Evolutionary conservation across 208 protist species (phyloP), one percentile per base, ranked within the genome.

Genomic region (Phytomonas sp.): DNA sequence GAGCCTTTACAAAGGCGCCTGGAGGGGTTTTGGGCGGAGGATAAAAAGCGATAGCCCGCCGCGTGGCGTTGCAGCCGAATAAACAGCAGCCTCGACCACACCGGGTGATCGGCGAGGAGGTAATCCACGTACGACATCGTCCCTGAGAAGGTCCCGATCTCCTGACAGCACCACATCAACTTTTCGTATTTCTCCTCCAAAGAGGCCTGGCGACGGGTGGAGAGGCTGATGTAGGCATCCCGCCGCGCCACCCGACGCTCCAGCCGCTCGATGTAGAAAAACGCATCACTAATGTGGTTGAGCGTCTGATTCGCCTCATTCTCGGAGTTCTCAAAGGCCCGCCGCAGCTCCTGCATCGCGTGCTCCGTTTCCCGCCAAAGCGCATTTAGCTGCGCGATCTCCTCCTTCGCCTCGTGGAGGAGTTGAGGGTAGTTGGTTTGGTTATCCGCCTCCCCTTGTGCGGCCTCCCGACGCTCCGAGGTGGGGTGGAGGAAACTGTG

Each of bases 151-250:
- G 74, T 82, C 59, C 85, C 80, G n/a, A 94, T 59, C 72, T 96
- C 91, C 46, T 87, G 62, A 30, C 82, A 76, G 73, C 86, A 92
- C 91, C 88, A 94, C 79, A 90, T 83, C 20, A 96, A 74, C 73
- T 96, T 96, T 67, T 91, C 84, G 70, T 94, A 94, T 76, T 93
- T 93, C 70, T 96, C 87, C 73, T 95, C 83, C 23, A 92, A 75
- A 0, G 90, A 95, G 17, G 43, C 51, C 34, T 88, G 82, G 0
- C 87, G 76, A 20, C 80, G 67, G 23, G 70, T 46, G 64, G 74
- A 76, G 17, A 84, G 71, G 36, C 73, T 61, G 66, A 92, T 85
- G 66, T 83, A 93, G 4, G 68, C 73, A 72, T 93, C 79, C 11
- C 91, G 83, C 31, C 91, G 76, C n/a, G 74, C 75, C n/a, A 93